Evolutionary conservation across 2,329 filamentous ascomycete species (phyloP), one percentile per base, ranked within the genome.

Genomic region (Tothia fuscella): DNA sequence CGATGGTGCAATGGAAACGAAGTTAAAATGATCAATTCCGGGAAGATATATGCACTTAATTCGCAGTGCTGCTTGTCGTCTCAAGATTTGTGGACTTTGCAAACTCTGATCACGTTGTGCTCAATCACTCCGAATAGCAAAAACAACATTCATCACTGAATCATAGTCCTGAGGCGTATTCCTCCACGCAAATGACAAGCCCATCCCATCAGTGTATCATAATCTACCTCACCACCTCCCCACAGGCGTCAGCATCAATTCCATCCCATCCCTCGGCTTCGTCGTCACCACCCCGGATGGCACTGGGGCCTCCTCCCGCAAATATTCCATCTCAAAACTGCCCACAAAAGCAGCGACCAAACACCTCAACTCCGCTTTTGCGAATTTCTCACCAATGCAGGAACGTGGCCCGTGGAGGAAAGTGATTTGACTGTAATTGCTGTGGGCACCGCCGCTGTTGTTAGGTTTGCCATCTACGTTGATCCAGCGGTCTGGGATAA

Each of bases 401-500:
- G 54, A 59, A 16, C 60, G 47, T 6, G 60, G 60, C 1, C 60
- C 60, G 41, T 67, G 63, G 14, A 67, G 48, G 45, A 68, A 69
- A 0, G 64, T 66, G 38, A 66, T 33, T 41, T 61, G 59, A 10
- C 54, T 50, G 38, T 58, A 65, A 42, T 63, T 63, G 45, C 60
- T 63, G 4, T 53, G 51, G 1, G 48, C 49, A 10, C 56, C 56
- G 22, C 55, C 63, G n/a, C 52, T 53, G 49, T 60, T 63, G 16
- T 64, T 66, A 3, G 62, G 56, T 12, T 56, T 55, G 3, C 55
- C 58, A 13, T 49, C 54, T 20, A 51, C 41, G 42, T 66, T 61
- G 42, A 69, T 62, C 66, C 66, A 68, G 20, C 66, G 56, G 17
- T 66, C 61, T 0, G 66, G 66, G 1, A 53, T 47, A 50, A 68